phyloP scores from a whole-genome alignment of 345 rosid species.

The Jatropha curcas region DNA sequence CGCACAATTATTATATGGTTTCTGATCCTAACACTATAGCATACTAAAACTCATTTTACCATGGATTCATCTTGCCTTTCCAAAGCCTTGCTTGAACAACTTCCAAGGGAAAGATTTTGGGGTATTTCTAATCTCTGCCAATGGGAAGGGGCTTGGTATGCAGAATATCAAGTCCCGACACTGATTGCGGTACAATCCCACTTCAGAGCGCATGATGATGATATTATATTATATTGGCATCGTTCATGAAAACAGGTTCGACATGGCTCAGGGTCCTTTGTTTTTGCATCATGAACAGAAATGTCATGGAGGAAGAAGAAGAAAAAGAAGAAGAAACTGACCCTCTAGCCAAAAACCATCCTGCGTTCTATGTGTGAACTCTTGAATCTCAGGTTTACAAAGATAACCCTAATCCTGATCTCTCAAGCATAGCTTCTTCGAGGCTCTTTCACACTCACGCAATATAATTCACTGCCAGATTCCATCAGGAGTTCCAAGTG shows the following conservation, averaged over 20 bases:
- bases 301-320: not conserved
- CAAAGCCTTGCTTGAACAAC: not conserved
- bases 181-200: constrained; percentile 16
- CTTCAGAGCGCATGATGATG: constrained; percentile 19
- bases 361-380: not conserved
- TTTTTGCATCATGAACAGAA: constrained; percentile 19
- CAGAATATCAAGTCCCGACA: not conserved
- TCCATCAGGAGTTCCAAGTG: not conserved
- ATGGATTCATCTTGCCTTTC: no score
- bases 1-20: no score
- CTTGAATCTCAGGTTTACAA: not conserved
- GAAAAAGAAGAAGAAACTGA: not conserved
- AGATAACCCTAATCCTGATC: not conserved
- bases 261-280: constrained; percentile 41
- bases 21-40: no score
- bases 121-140: not conserved
- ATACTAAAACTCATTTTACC: no score
- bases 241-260: constrained; percentile 40
- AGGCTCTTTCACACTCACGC: not conserved
- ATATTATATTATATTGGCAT: constrained; percentile 34
- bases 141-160: not conserved
- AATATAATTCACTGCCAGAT: not conserved
- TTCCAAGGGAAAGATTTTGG: not conserved
- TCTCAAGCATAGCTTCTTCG: not conserved
- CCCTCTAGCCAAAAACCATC: no score